phyloP scores from a whole-genome alignment of 176 grass and related monocot species.

The Bonia amplexicaulis region DNA sequence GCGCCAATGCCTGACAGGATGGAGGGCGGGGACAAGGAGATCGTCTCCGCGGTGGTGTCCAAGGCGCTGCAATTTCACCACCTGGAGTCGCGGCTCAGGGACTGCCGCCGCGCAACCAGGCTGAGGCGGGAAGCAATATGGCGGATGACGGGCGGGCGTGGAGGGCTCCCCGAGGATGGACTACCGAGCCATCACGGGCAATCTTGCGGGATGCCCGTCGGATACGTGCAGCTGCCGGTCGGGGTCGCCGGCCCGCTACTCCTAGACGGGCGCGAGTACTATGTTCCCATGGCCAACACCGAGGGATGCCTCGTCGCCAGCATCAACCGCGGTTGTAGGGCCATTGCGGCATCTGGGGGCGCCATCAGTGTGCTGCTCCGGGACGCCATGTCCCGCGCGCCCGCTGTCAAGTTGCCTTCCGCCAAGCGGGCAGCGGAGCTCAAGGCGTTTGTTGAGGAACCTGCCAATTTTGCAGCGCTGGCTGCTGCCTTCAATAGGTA shows the following conservation, averaged over 20 bases:
- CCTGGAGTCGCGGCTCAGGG: slow-evolving; percentile 46
- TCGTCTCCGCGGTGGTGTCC: slow-evolving; percentile 42
- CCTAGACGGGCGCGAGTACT: slow-evolving; percentile 48
- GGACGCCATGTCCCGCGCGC: slow-evolving; percentile 63
- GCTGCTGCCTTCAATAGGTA: slow-evolving; percentile 61
- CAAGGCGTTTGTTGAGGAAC: slow-evolving; percentile 51
- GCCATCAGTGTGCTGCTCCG: slow-evolving; percentile 42
- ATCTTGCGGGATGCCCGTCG: slow-evolving; percentile 72
- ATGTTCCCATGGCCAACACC: slow-evolving; percentile 70
- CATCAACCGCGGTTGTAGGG: slow-evolving; percentile 61
- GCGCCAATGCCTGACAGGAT: slow-evolving; percentile 31
- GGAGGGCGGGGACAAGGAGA: slow-evolving; percentile 52
- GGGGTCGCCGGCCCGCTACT: slow-evolving; percentile 64
- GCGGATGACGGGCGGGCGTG: slow-evolving; percentile 46
- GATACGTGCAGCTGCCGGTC: slow-evolving; percentile 60
- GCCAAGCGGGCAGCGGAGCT: slow-evolving; percentile 49
- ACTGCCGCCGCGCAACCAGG: slow-evolving; percentile 46
- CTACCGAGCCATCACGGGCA: slow-evolving; percentile 60
- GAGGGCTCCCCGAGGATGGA: slow-evolving; percentile 68
- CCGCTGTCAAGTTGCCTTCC: slow-evolving; percentile 46
- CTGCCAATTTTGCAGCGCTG: slow-evolving; percentile 48
- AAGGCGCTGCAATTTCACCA: slow-evolving; percentile 41
- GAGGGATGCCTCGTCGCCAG: slow-evolving; percentile 81
- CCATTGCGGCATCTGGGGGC: slow-evolving; percentile 51
- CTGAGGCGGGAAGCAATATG: slow-evolving; percentile 63